A percentile compares a stretch with the other conserved stretches of the same genome.
Evolutionary conservation across 2,329 filamentous ascomycete genomes (phyloP).

Genomic region (Zymoseptoria pseudotritici): DNA sequence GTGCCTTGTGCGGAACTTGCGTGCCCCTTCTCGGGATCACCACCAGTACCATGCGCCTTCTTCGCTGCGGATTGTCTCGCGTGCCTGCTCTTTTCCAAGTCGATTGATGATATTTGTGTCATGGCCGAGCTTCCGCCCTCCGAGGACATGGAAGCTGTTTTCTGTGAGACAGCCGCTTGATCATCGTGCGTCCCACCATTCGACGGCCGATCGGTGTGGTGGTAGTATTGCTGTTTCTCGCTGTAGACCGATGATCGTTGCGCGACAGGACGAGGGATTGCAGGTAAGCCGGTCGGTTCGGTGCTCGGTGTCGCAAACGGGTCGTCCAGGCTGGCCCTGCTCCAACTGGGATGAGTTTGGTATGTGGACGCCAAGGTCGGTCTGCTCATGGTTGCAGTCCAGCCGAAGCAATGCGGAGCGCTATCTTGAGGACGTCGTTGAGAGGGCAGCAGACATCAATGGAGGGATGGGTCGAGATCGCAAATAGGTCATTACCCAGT

Average conservation of each 20-base stretch:
- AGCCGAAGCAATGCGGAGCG: background rate
- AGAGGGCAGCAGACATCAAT: conserved; percentile 7
- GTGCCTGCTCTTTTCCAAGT: conserved; percentile 24
- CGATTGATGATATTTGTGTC: conserved; percentile 24
- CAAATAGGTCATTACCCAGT: background rate
- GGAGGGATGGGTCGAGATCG: background rate
- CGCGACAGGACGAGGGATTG: conserved; percentile 16
- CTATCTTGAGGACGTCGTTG: conserved; percentile 1
- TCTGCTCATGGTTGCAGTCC: conserved; percentile 12
- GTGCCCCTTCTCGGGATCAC: conserved; percentile 22
- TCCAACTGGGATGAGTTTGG: conserved; percentile 3
- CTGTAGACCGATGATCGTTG: conserved; percentile 1
- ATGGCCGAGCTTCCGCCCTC: conserved; percentile 16
- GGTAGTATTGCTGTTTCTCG: background rate
- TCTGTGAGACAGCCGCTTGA: conserved; percentile 12
- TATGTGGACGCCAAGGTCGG: conserved; percentile 17
- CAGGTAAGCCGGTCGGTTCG: conserved; percentile 7
- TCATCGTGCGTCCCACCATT: conserved; percentile 9
- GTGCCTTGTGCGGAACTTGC: conserved; percentile 12
- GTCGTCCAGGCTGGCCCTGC: conserved; percentile 3
- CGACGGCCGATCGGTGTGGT: background rate
- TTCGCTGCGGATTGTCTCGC: conserved; percentile 9
- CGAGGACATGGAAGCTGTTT: conserved; percentile 26
- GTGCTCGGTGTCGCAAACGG: conserved; percentile 13
- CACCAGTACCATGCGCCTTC: conserved; percentile 7